Conservation (phyloP, 2,329 filamentous ascomycete genomes). For the Penicillium sp. region DNA sequence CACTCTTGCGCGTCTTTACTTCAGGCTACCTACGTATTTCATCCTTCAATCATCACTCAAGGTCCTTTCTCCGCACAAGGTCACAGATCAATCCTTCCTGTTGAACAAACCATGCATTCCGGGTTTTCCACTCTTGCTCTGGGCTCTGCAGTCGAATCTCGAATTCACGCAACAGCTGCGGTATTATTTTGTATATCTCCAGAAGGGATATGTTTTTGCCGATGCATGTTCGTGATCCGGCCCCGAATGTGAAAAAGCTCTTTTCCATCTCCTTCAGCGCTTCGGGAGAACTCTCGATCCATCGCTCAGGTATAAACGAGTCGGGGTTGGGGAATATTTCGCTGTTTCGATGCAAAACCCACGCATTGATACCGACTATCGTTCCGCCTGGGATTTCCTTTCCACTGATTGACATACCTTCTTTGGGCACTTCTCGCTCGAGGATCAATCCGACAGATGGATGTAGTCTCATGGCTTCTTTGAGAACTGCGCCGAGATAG, state of each 20-base stretch:
- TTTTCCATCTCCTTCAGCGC: conserved; percentile 31
- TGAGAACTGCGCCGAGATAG: conserved; percentile 37
- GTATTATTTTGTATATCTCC: conserved; percentile 36
- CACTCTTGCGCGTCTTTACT: no score
- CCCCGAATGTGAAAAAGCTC: conserved; percentile 31
- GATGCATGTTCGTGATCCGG: conserved; percentile 30
- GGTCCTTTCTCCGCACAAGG: not conserved
- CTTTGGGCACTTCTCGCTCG: conserved; percentile 34
- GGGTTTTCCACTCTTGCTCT: conserved; percentile 12
- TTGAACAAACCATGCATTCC: conserved; percentile 22
- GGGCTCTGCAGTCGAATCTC: conserved; percentile 14
- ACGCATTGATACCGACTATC: conserved; percentile 45
- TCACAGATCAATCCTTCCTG: conserved; percentile 12
- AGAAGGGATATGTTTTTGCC: conserved; percentile 35
- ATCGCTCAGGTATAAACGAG: conserved; percentile 46
- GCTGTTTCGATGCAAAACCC: conserved; percentile 43
- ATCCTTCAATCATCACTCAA: no score
- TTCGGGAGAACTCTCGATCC: conserved; percentile 37
- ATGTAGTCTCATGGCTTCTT: conserved; percentile 39
- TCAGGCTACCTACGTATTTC: no score
- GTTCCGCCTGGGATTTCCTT: conserved; percentile 39
- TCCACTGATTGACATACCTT: conserved; percentile 30
- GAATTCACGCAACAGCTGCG: conserved; percentile 23
- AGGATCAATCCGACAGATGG: conserved; percentile 36
- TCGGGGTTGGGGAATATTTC: conserved; percentile 43